These are phyloP conservation scores for Chrysopogon serrulatus DNA, from an alignment of 176 grass and related monocot genomes.

Conservation along the genomic window DNA sequence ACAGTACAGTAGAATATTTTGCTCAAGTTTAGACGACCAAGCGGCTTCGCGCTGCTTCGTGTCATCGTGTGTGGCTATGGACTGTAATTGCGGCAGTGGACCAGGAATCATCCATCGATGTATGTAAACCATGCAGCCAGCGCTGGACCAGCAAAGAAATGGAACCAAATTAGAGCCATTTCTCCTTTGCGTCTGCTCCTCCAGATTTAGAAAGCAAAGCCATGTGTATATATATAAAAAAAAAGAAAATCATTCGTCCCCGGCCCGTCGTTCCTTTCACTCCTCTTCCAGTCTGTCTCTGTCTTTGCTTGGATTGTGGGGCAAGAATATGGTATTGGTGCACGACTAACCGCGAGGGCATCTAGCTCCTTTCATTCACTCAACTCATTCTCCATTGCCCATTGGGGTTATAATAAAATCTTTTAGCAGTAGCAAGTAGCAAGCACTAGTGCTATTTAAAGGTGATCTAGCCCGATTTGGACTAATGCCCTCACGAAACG, in stretches of 20 bases:
- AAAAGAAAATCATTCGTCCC: background rate
- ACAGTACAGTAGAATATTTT: background rate
- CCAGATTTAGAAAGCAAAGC: slow-evolving; percentile 36
- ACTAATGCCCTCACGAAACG: slow-evolving; percentile 17
- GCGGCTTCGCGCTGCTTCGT: background rate
- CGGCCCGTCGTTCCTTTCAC: background rate
- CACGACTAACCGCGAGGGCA: slow-evolving; percentile 26
- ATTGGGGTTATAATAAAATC: background rate
- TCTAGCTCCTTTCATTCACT: background rate
- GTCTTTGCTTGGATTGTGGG: slow-evolving; percentile 53
- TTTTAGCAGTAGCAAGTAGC: background rate
- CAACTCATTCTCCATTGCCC: background rate
- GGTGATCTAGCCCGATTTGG: slow-evolving; percentile 11
- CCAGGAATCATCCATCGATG: background rate
- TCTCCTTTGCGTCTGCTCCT: background rate
- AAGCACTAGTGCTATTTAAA: background rate
- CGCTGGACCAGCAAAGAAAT: background rate
- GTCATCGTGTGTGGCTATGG: background rate
- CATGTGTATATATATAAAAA: slow-evolving; percentile 23
- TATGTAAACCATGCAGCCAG: background rate
- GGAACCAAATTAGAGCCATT: background rate
- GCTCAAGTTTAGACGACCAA: background rate
- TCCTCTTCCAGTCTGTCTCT: slow-evolving; percentile 7
- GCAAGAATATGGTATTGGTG: slow-evolving; percentile 34
- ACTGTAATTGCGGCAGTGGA: background rate